These are phyloP conservation scores for Aspergillus sp. DNA, from an alignment of 2,329 filamentous ascomycete species.

Conservation along the genomic window DNA sequence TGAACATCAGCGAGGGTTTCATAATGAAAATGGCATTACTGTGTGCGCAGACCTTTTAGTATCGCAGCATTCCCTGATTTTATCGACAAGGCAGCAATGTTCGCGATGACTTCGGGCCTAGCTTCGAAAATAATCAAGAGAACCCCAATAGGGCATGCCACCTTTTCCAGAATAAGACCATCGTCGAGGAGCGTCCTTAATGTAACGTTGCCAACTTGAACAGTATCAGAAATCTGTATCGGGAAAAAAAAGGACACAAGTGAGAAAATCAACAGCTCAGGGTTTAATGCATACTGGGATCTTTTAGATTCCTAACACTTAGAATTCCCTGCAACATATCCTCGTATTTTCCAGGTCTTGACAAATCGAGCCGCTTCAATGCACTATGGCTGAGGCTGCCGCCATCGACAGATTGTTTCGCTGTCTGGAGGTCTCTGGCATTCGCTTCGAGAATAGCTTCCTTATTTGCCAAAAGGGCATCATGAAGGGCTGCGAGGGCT, in stretches of 20 bases:
- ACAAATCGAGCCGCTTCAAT: slow-evolving; percentile 83
- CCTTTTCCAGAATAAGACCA: slow-evolving; percentile 77
- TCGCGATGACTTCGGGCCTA: slow-evolving; percentile 95
- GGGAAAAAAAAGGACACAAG: neutral
- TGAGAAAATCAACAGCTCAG: neutral
- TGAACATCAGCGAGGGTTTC: slow-evolving; percentile 6
- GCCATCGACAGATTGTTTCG: slow-evolving; percentile 69
- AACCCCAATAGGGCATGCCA: slow-evolving; percentile 95
- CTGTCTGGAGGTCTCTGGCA: slow-evolving; percentile 73
- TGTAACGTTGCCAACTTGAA: slow-evolving; percentile 75
- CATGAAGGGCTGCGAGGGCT: slow-evolving; percentile 79
- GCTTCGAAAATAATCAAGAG: slow-evolving; percentile 98
- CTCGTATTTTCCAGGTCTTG: slow-evolving; percentile 86
- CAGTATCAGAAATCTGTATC: slow-evolving; percentile 12
- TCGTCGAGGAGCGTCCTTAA: slow-evolving; percentile 84
- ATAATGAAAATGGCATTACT: neutral
- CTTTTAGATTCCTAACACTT: slow-evolving; percentile 78
- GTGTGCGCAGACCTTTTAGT: slow-evolving; percentile 66
- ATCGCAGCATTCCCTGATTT: slow-evolving; percentile 98
- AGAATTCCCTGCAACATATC: slow-evolving; percentile 96
- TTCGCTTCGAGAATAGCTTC: slow-evolving; percentile 84
- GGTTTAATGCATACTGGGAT: slow-evolving; percentile 66
- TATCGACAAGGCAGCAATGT: slow-evolving; percentile 91
- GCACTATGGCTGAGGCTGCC: slow-evolving; percentile 79
- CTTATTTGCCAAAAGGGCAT: slow-evolving; percentile 68